These are phyloP conservation scores for Pythium monospermum DNA, from an alignment of 352 stramenopile species.

Conservation along the genomic window DNA sequence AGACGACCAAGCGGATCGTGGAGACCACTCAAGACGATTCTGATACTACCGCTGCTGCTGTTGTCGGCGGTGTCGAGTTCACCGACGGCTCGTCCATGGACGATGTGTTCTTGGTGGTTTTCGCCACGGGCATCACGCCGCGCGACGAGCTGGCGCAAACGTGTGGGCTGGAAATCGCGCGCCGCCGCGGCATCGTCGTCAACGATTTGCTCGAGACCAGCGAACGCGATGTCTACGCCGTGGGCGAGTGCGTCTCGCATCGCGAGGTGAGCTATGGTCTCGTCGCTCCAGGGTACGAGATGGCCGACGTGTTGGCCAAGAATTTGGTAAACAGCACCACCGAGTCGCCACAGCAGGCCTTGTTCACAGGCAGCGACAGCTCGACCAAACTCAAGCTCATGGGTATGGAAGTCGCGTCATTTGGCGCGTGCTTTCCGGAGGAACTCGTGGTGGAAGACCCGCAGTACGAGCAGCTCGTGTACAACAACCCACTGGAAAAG, in stretches of 20 bases:
- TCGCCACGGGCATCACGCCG: slow-evolving; percentile 89
- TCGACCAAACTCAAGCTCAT: slow-evolving; percentile 94
- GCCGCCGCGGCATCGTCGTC: slow-evolving; percentile 87
- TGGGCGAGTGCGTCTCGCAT: slow-evolving; percentile 89
- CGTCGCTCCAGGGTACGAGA: slow-evolving; percentile 89
- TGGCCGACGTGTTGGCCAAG: slow-evolving; percentile 86
- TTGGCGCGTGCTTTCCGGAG: slow-evolving; percentile 81
- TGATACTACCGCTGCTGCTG: too few species aligned
- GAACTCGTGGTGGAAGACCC: slow-evolving; percentile 48
- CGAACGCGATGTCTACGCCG: slow-evolving; percentile 73
- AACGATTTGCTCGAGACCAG: slow-evolving; percentile 84
- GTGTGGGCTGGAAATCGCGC: slow-evolving; percentile 59
- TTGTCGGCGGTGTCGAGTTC: slow-evolving; percentile 71
- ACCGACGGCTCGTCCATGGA: slow-evolving; percentile 72
- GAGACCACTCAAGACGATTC: slow-evolving; percentile 37
- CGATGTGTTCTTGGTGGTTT: slow-evolving; percentile 90
- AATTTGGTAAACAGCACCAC: slow-evolving; percentile 64
- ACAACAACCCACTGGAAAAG: slow-evolving; percentile 86
- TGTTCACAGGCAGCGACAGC: slow-evolving; percentile 85
- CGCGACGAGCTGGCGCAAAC: slow-evolving; percentile 83
- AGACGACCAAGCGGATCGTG: slow-evolving; percentile 65
- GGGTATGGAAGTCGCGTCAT: slow-evolving; percentile 90
- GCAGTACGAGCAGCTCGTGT: slow-evolving; percentile 66
- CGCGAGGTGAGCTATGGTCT: slow-evolving; percentile 92
- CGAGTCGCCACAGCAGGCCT: slow-evolving; percentile 22